Evolutionary conservation across 2,329 filamentous ascomycete genomes (phyloP), one percentile per base, ranked within the genome.

Genomic region (Bretziella fagacearum): DNA sequence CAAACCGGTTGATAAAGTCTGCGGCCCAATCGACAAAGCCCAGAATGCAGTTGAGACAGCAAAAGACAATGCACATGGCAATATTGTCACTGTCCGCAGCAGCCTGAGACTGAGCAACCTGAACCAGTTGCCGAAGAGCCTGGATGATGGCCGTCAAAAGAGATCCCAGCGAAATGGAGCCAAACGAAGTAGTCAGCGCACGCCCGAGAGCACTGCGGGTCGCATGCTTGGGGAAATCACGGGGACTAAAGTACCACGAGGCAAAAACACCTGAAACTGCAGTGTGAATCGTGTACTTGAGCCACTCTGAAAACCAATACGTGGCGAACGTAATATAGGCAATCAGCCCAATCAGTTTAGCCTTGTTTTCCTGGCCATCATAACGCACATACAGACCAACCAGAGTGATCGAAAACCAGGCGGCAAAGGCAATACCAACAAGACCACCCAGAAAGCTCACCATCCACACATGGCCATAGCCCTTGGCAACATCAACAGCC

Each of bases 281-380:
- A 2, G 81, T 81, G 59, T 96, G 86, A 40, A 94, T 84, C 0
- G 84, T 86, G 63, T 93, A 94, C 67, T 95, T 95, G 55, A 95
- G 66, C 72, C 82, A 89, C 60, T 96, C 89, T 1, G 83, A 81
- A 53, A 94, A 79, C 89, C 89, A 96, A 64, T 93, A 95, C 63
- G 79, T 84, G 46, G 86, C 80, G 56, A 96, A 95, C 0, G 86
- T 93, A 54, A 86, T 73, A 59, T 93, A 95, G 15, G 81, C 83
- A 4, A 93, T 67, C 25, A 95, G 64, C 0, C 87, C 87, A 51
- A 86, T 87, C 37, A 95, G 83, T 53, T 79, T 89, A 44, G 68
- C 84, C 0, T 57, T 50, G 10, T 65, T 64, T 0, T 86, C 86
- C 23, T 39, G 33, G 53, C 85, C 73, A 53, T 86, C 73, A 55